Conservation (phyloP, 345 rosid genomes). For the Syzygium jambos region DNA sequence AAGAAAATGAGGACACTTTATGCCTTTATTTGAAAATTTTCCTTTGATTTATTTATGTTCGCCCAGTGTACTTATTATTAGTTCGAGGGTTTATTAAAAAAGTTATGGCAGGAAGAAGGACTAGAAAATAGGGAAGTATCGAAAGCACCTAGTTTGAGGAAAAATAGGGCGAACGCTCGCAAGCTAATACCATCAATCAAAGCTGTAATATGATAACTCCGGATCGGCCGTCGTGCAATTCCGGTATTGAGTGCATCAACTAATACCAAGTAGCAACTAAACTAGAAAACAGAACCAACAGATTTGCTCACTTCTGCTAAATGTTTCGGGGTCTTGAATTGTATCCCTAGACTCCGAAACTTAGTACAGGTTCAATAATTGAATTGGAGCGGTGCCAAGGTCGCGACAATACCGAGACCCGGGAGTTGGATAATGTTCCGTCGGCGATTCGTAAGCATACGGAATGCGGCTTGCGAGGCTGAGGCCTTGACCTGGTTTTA, state of each 20-base stretch:
- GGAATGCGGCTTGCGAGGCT: background rate
- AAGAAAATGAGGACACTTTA: too few species aligned
- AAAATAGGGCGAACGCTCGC: background rate
- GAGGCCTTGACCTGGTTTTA: background rate
- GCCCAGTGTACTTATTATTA: background rate
- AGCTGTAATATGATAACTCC: background rate
- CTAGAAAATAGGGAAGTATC: background rate
- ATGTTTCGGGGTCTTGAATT: background rate
- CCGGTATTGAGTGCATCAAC: background rate
- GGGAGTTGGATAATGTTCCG: background rate
- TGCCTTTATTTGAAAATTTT: too few species aligned
- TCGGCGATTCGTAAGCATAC: background rate
- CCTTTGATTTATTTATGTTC: background rate
- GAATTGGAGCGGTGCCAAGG: background rate
- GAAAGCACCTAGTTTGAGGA: background rate
- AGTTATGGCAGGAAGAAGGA: background rate
- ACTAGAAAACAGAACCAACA: background rate
- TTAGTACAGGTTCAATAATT: background rate
- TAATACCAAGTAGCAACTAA: background rate
- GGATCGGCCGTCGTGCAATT: background rate
- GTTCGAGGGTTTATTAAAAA: background rate
- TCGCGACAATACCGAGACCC: background rate
- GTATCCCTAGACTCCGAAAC: background rate
- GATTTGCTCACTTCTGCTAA: background rate
- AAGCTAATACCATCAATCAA: background rate